Conservation (phyloP, 2,329 filamentous ascomycete species). For the Scortechinia acanthostroma region DNA sequence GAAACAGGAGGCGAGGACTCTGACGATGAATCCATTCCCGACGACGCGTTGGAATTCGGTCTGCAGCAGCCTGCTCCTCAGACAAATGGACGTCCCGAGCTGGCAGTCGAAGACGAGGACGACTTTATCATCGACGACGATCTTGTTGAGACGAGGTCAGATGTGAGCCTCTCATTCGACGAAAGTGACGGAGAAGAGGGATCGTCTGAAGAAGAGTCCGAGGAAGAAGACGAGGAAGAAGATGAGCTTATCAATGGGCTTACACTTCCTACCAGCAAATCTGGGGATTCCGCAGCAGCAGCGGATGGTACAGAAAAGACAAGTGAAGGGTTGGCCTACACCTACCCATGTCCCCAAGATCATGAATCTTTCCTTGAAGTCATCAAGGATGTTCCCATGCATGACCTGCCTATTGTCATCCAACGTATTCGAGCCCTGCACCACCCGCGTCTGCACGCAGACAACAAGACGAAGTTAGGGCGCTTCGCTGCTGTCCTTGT, state of each 20-base stretch:
- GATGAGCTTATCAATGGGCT: conserved; percentile 2
- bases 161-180: conserved; percentile 60
- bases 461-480: conserved; percentile 77
- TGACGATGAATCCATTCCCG: conserved; percentile 15
- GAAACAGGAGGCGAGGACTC: not conserved
- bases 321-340: conserved; percentile 59
- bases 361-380: conserved; percentile 23
- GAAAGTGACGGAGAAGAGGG: not conserved
- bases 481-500: conserved; percentile 62
- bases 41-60: conserved; percentile 45
- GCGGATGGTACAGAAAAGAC: not conserved
- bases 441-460: conserved; percentile 75
- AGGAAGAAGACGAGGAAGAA: conserved; percentile 1
- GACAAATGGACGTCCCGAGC: conserved; percentile 45
- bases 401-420: conserved; percentile 70
- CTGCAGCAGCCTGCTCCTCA: conserved; percentile 38
- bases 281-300: not conserved
- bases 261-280: not conserved
- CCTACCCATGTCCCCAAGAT: not conserved
- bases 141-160: conserved; percentile 59
- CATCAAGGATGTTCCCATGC: conserved; percentile 48
- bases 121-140: conserved; percentile 88
- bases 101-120: conserved; percentile 86
- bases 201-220: not conserved
- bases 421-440: conserved; percentile 88